phyloP scores from a whole-genome alignment of 345 rosid genomes.

The Physaria fendleri region DNA sequence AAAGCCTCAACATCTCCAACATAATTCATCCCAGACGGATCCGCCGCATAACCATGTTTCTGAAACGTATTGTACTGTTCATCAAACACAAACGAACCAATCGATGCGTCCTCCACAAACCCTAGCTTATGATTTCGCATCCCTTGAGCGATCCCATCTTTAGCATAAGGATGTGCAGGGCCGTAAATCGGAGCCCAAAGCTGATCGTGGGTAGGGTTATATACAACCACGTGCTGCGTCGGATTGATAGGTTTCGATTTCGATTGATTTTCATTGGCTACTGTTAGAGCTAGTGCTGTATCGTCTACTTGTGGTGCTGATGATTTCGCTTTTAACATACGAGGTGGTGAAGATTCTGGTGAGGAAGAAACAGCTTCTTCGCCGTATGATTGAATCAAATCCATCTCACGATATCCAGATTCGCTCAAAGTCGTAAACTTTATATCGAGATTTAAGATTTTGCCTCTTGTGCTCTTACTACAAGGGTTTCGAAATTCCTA shows the following conservation, averaged over 20 bases:
- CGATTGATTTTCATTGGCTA: slow-evolving; percentile 50
- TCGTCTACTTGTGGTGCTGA: slow-evolving; percentile 91
- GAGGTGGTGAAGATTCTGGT: slow-evolving; percentile 78
- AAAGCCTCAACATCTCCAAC: slow-evolving; percentile 76
- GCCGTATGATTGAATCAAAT: slow-evolving; percentile 31
- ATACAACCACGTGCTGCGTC: slow-evolving; percentile 58
- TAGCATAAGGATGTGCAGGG: slow-evolving; percentile 89
- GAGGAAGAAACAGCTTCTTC: slow-evolving; percentile 27
- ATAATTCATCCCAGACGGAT: slow-evolving; percentile 71
- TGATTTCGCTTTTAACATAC: slow-evolving; percentile 64
- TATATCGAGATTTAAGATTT: too few species aligned
- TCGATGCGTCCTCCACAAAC: slow-evolving; percentile 86
- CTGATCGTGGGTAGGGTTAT: slow-evolving; percentile 85
- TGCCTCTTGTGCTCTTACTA: background rate
- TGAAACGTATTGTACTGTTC: slow-evolving; percentile 93
- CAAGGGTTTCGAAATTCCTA: slow-evolving; percentile 11
- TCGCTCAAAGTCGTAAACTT: too few species aligned
- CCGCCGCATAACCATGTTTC: slow-evolving; percentile 79
- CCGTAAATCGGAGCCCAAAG: slow-evolving; percentile 87
- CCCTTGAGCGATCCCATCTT: slow-evolving; percentile 91
- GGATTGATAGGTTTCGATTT: slow-evolving; percentile 72
- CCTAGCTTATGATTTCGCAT: slow-evolving; percentile 98
- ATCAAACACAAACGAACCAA: slow-evolving; percentile 76
- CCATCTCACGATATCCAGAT: slow-evolving; percentile 24
- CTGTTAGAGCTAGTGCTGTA: slow-evolving; percentile 76